Base-by-base conservation (phyloP, 2,329 filamentous ascomycete genomes). In the Blastomyces gilchristii region DNA sequence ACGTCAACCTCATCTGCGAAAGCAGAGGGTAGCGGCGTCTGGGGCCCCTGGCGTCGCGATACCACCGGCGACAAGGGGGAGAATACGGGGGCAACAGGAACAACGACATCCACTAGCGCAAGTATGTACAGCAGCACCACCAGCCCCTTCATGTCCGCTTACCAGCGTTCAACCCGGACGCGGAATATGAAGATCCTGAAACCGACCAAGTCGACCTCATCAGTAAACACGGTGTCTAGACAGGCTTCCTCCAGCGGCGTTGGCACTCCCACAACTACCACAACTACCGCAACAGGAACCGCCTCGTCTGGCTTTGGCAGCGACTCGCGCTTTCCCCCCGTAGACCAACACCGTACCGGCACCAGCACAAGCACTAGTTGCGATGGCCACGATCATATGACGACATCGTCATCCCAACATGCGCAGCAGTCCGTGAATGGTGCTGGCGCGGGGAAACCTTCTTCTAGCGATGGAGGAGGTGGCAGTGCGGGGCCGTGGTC, bases 151-250 rank as follows among this genome's bases (percentile, higher is more conserved):
- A 87, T 85, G 68, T 73, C 76, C 31, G 86, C 86, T 34, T 90
- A 91, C 71, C 87, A 90, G 71, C 87, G 87, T 68, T 80, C 87
- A 67, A 76, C 85, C 71, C 80, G 85, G 58, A 76, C 79, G 22
- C 77, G 82, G 59, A 87, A 86, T 60, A 97, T 97, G 88, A 97
- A 96, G 78, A 88, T 97, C 1, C 80, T 97, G 61, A 91, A 91
- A 71, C 87, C 93, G 0, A 83, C 82, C 63, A 94, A 91, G 73
- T 81, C 77, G 0, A 67, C 77, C 2, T 80, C 80, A 14, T 75
- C 77, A n/a, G 74, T 70, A 0, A 67, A 70, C n/a, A 73, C 74
- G 16, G 14, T 59, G 6, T 64, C 65, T 12, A 64, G 64, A 12
- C 63, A 63, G 28, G 61, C 58, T 8, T 64, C 57, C 16, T 64